phyloP scores from a whole-genome alignment of 1,284 basidiomycete genomes.

The Cryptococcus sp. region DNA sequence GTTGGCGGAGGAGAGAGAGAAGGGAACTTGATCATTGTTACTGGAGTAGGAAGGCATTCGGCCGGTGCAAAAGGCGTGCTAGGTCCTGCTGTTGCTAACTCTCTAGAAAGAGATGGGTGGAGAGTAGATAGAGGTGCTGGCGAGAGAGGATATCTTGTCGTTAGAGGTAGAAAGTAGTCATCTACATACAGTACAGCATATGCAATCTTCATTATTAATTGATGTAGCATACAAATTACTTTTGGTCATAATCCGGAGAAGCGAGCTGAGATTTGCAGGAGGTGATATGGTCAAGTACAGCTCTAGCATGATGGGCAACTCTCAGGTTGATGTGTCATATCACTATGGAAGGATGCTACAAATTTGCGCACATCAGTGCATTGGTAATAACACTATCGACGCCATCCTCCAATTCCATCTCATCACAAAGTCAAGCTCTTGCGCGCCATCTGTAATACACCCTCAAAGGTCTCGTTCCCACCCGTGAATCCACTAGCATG shows the following conservation, averaged over 20 bases:
- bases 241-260: no score
- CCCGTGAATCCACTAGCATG: conserved; percentile 97
- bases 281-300: no score
- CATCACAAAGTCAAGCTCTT: conserved; percentile 58
- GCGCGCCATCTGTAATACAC: conserved; percentile 77
- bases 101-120: conserved; percentile 45
- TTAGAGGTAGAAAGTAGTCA: conserved; percentile 27
- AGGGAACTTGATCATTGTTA: conserved; percentile 41
- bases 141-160: conserved; percentile 42
- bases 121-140: conserved; percentile 37
- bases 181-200: no score
- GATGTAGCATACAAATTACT: no score
- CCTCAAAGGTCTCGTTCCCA: conserved; percentile 88
- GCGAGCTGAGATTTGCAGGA: no score
- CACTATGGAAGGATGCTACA: no score
- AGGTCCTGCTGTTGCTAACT: conserved; percentile 42
- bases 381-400: no score
- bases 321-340: no score
- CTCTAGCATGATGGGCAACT: no score
- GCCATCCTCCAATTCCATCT: no score
- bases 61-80: conserved; percentile 42
- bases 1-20: conserved; percentile 61
- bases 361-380: no score
- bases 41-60: conserved; percentile 50
- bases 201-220: no score